phyloP scores from a whole-genome alignment of 495 filamentous ascomycete species.

The Penicillium steckii region DNA sequence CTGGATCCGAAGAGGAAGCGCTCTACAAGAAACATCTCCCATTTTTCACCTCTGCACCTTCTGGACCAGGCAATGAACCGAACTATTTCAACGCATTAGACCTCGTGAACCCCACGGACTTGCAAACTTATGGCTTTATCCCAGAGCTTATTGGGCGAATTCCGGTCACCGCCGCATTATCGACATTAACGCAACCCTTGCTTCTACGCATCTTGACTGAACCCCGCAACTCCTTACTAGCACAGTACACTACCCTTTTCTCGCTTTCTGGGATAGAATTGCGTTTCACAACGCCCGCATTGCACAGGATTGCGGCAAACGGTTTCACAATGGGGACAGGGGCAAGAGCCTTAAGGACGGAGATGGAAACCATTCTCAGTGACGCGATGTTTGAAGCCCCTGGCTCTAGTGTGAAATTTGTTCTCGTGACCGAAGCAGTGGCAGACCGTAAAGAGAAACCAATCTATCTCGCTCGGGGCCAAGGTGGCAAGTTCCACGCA shows the following conservation, averaged over 20 bases:
- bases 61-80: conserved; percentile 35
- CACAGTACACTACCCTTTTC: conserved; percentile 85
- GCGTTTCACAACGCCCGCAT: conserved; percentile 74
- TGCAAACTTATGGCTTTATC: conserved; percentile 91
- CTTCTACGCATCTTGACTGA: conserved; percentile 88
- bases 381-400: conserved; percentile 94
- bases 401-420: conserved; percentile 63
- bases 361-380: conserved; percentile 81
- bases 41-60: conserved; percentile 53
- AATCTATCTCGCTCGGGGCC: conserved; percentile 60
- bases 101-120: conserved; percentile 74
- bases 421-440: conserved; percentile 74
- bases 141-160: conserved; percentile 92
- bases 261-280: conserved; percentile 79
- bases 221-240: conserved; percentile 80
- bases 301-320: conserved; percentile 73
- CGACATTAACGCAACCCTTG: conserved; percentile 72
- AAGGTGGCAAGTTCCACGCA: conserved; percentile 56
- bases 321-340: conserved; percentile 80
- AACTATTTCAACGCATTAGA: conserved; percentile 75
- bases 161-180: conserved; percentile 81
- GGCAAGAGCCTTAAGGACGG: conserved; percentile 81
- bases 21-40: conserved; percentile 68
- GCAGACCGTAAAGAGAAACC: conserved; percentile 62
- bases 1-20: conserved; percentile 55